phyloP scores from a whole-genome alignment of 441 rosid genomes.

The Euphorbia corollata region DNA sequence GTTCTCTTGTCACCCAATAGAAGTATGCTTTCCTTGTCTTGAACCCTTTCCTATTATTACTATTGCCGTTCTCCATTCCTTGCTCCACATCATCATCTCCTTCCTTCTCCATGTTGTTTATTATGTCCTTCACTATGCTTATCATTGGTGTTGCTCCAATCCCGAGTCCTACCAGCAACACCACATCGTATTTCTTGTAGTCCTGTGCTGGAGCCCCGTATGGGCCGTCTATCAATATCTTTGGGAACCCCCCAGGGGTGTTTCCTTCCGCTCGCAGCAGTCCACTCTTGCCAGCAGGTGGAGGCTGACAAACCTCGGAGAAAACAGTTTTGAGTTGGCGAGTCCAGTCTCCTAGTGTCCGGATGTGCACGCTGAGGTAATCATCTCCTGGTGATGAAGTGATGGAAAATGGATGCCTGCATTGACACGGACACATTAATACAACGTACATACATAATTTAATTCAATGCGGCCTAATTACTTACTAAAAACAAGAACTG shows the following conservation, averaged over 20 bases:
- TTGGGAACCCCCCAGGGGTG: slow-evolving; percentile 54
- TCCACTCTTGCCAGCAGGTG: slow-evolving; percentile 59
- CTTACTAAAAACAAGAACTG: background rate
- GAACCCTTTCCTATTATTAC: slow-evolving; percentile 33
- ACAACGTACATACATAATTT: background rate
- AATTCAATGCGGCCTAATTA: background rate
- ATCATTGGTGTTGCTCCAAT: slow-evolving; percentile 95
- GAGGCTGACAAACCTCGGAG: slow-evolving; percentile 59
- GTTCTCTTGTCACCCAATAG: slow-evolving; percentile 91
- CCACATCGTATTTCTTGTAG: slow-evolving; percentile 79
- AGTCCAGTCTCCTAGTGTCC: slow-evolving; percentile 90
- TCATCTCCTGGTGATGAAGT: slow-evolving; percentile 89
- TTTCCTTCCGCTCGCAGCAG: slow-evolving; percentile 52
- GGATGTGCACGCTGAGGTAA: slow-evolving; percentile 73
- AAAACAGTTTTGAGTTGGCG: slow-evolving; percentile 68
- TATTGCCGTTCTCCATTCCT: slow-evolving; percentile 18
- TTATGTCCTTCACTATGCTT: slow-evolving; percentile 86
- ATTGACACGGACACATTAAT: background rate
- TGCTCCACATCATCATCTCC: slow-evolving; percentile 10
- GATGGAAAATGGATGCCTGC: slow-evolving; percentile 89
- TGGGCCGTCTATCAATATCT: slow-evolving; percentile 72
- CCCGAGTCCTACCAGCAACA: slow-evolving; percentile 76
- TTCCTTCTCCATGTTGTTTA: slow-evolving; percentile 56
- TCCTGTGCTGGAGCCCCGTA: slow-evolving; percentile 93
- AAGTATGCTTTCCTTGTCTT: slow-evolving; percentile 70